These are phyloP conservation scores for Dioscorea dumetorum DNA, from an alignment of 106 monocot species.

Conservation along the genomic window DNA sequence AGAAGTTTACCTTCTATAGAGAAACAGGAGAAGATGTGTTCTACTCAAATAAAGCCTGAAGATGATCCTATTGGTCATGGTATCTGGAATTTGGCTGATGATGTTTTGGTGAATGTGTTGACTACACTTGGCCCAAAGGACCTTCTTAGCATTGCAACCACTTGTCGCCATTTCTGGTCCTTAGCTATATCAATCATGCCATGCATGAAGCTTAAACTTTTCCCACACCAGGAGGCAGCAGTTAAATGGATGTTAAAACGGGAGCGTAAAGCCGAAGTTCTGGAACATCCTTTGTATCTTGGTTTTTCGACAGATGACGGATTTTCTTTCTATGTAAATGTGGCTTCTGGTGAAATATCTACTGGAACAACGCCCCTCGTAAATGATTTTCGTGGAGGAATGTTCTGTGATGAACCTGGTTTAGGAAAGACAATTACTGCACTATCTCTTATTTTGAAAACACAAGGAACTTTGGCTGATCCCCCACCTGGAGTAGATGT, in stretches of 20 bases:
- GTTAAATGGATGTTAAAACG: conserved; percentile 94
- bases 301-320: conserved; percentile 72
- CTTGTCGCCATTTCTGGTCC: conserved; percentile 68
- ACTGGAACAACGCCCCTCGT: conserved; percentile 44
- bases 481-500: conserved; percentile 74
- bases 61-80: conserved; percentile 26
- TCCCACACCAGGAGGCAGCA: conserved; percentile 91
- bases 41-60: conserved; percentile 51
- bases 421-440: conserved; percentile 93
- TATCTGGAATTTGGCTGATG: conserved; percentile 81
- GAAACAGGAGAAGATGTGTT: conserved; percentile 25
- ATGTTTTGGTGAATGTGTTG: conserved; percentile 57
- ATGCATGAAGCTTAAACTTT: conserved; percentile 89
- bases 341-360: conserved; percentile 63
- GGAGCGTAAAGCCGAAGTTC: conserved; percentile 36
- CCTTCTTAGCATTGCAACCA: conserved; percentile 52
- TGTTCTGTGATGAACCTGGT: conserved; percentile 99
- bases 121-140: conserved; percentile 53
- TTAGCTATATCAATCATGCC: conserved; percentile 65
- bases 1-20: conserved; percentile 58
- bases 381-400: conserved; percentile 77
- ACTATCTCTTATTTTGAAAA: conserved; percentile 91
- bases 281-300: conserved; percentile 67
- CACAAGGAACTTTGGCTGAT: conserved; percentile 67
- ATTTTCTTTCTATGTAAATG: conserved; percentile 60